These are phyloP conservation scores for Cyberlindnera veronae DNA, from an alignment of 805 yeast species.

Conservation along the genomic window DNA sequence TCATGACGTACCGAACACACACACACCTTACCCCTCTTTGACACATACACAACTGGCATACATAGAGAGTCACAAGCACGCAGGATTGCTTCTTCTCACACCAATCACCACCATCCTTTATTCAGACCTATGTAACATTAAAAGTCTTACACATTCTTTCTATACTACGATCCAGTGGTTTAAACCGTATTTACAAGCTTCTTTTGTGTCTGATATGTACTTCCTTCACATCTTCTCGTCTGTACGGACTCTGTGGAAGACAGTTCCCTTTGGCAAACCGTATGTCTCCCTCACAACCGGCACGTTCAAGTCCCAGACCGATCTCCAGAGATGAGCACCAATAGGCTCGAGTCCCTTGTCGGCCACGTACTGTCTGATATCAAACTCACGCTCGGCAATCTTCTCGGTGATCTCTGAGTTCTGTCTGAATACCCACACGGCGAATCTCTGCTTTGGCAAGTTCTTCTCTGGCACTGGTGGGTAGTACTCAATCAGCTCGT, in stretches of 20 bases:
- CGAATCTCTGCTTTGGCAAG: constrained; percentile 74
- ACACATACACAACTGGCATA: constrained; percentile 2
- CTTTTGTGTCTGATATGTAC: constrained; percentile 2
- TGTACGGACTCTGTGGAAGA: constrained; percentile 46
- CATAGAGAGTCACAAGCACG: no score
- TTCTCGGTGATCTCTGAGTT: constrained; percentile 21
- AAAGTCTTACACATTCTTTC: no score
- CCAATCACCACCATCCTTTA: no score
- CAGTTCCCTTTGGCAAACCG: constrained; percentile 72
- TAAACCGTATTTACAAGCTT: background rate
- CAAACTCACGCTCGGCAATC: constrained; percentile 45
- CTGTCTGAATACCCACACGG: constrained; percentile 91
- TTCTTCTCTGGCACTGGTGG: constrained; percentile 93
- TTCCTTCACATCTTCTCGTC: constrained; percentile 18
- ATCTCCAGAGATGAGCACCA: constrained; percentile 93
- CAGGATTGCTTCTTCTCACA: background rate
- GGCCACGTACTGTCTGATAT: constrained; percentile 66
- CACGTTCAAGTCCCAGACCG: constrained; percentile 74
- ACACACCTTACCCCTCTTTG: background rate
- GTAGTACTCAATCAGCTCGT: constrained; percentile 53
- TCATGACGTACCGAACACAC: background rate
- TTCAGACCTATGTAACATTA: no score
- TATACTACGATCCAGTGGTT: background rate
- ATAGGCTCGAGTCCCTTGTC: constrained; percentile 60
- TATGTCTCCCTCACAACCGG: constrained; percentile 63